A percentile compares a stretch with the other conserved stretches of the same genome.
Evolutionary conservation across 768 basidiomycete species (phyloP).

Genomic region (Phlebiopsis flavidoalba): DNA sequence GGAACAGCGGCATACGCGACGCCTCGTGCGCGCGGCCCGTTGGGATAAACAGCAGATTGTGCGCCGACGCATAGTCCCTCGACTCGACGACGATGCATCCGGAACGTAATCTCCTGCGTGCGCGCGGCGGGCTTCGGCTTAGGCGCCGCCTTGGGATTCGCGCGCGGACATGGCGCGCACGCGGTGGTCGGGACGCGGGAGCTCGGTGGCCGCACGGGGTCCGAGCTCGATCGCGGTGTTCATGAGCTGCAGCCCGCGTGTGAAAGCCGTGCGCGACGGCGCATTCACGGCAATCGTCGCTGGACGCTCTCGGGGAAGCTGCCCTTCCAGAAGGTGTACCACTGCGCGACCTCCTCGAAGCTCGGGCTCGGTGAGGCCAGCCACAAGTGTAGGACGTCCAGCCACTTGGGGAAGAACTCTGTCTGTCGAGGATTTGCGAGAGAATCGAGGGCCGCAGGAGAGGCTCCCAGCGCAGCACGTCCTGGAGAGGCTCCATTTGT

Average conservation of each 20-base stretch:
- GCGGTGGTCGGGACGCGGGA: conserved; percentile 63
- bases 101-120: conserved; percentile 85
- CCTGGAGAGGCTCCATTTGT: conserved; percentile 75
- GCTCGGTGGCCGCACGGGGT: conserved; percentile 59
- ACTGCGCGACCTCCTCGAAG: conserved; percentile 89
- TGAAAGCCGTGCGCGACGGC: conserved; percentile 79
- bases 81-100: conserved; percentile 87
- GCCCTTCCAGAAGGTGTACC: conserved; percentile 89
- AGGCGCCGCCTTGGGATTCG: conserved; percentile 25
- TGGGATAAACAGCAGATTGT: conserved; percentile 88
- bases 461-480: conserved; percentile 71
- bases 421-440: conserved; percentile 78
- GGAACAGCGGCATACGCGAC: conserved; percentile 87
- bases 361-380: conserved; percentile 84
- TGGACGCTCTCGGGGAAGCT: conserved; percentile 70
- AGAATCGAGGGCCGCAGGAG: conserved; percentile 75
- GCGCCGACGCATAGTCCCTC: conserved; percentile 80
- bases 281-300: conserved; percentile 47
- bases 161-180: conserved; percentile 27
- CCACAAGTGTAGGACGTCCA: conserved; percentile 89
- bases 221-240: conserved; percentile 89
- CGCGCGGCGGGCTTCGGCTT: conserved; percentile 40
- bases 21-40: conserved; percentile 78
- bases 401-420: conserved; percentile 97
- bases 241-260: conserved; percentile 87